Evolutionary conservation across 768 basidiomycete genomes (phyloP).

Genomic region (Lactifluus subvellereus): DNA sequence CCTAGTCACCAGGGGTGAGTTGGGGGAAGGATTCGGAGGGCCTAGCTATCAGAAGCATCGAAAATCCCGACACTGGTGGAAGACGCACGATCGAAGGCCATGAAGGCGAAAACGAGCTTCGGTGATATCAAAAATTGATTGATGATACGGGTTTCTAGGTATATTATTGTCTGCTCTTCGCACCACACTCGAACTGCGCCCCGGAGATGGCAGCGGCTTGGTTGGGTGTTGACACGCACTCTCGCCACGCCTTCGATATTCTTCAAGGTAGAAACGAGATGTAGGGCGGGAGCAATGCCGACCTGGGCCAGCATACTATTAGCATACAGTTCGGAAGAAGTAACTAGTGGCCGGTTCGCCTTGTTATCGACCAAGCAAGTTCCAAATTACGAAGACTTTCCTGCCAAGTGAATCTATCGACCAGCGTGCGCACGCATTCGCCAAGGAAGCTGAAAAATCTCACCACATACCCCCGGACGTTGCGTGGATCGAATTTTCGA

Average conservation of each 20-base stretch:
- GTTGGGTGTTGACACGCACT: neutral
- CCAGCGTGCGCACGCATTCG: neutral
- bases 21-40: neutral
- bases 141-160: neutral
- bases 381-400: neutral
- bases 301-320: neutral
- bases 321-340: neutral
- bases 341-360: neutral
- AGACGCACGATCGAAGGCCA: neutral
- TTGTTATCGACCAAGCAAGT: neutral
- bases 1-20: neutral
- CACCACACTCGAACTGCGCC: neutral
- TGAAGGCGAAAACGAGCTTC: neutral
- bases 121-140: too few relatives aligned
- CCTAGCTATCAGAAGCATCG: neutral
- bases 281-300: neutral
- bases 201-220: conserved; percentile 4
- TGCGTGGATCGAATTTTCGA: conserved; percentile 4
- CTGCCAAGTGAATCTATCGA: neutral
- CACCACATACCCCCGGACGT: neutral
- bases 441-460: neutral
- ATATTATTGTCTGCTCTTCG: neutral
- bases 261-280: neutral
- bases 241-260: neutral
- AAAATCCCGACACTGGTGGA: neutral